Base-by-base conservation (phyloP, 2,329 filamentous ascomycete species). In the Didymella sp. region DNA sequence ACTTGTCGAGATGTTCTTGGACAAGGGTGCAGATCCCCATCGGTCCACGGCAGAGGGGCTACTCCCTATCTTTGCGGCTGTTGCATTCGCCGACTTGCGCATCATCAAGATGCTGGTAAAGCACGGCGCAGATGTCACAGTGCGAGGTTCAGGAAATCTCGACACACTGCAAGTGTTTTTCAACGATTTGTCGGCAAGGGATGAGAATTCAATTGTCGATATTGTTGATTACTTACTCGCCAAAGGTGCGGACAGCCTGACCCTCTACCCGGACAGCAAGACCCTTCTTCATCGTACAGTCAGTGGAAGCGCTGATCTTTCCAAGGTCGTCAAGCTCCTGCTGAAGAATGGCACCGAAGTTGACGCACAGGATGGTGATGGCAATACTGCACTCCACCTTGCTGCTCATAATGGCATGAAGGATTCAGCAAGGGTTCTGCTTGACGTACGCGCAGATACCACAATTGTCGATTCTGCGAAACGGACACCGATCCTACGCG, bases 221-320 rank as follows among this genome's bases (percentile, higher is more conserved):
- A 47, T 74, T 8, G 61, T 69, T 28, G 65, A 70, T 24, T 56
- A 66, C 11, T 35, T 74, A 9, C 63, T 75, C 2, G 61, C 66
- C 1, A 61, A 64, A 27, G 69, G 66, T 19, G 71, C 67, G 1
- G 62, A 73, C 52, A 40, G 61, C 8, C 50, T 30, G 8, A 60
- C 64, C 9, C 61, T 45, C 19, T 74, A 71, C 43, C 43, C 64
- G 1, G 67, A 74, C 46, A 69, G 71, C 25, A 68, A 63, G 43
- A 74, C 69, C 12, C 53, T 74, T 15, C 67, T 75, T 27, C 73
- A 75, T 57, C 64, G 59, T 28, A 61, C 60, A 13, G 71, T 73
- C 6, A 56, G 49, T 24, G 40, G 62, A 21, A 46, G 46, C n/a
- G 50, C 59, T 15, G 59, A 63, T 22, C 49, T 67, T 15, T 42